These are phyloP conservation scores for Pulveroboletus ravenelii DNA, from an alignment of 768 basidiomycete species.

Conservation along the genomic window DNA sequence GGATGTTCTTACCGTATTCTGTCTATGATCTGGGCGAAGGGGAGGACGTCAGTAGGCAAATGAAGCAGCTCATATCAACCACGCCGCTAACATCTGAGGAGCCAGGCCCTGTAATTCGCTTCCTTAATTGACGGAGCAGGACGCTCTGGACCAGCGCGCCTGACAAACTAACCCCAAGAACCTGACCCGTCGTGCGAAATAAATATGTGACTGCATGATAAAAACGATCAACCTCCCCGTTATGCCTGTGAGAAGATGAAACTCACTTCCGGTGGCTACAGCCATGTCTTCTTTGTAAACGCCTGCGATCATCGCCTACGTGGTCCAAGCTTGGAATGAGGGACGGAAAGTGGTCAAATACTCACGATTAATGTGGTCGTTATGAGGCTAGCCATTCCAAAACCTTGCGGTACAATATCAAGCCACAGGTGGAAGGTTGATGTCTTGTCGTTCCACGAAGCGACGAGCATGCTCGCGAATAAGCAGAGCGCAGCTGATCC, in stretches of 20 bases:
- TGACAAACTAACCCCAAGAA: conserved; percentile 86
- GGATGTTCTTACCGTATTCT: conserved; percentile 49
- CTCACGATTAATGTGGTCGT: conserved; percentile 83
- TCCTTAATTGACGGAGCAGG: conserved; percentile 62
- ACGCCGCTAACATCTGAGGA: conserved; percentile 58
- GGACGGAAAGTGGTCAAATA: conserved; percentile 15
- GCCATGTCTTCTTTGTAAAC: conserved; percentile 80
- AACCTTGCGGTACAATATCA: conserved; percentile 75
- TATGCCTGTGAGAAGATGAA: conserved; percentile 8
- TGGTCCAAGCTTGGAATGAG: conserved; percentile 4
- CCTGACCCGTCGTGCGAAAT: conserved; percentile 92
- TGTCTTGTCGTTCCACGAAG: conserved; percentile 62
- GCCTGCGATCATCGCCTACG: conserved; percentile 80
- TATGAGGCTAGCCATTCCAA: conserved; percentile 80
- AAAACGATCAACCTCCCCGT: conserved; percentile 3
- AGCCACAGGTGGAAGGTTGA: conserved; percentile 64
- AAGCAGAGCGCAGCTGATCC: conserved; percentile 57
- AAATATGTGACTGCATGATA: conserved; percentile 76
- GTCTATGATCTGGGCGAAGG: conserved; percentile 58
- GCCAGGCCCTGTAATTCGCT: conserved; percentile 71
- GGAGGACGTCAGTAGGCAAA: conserved; percentile 15
- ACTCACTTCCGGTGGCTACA: conserved; percentile 85
- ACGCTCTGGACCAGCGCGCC: conserved; percentile 82
- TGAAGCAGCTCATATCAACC: conserved; percentile 23
- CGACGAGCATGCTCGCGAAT: conserved; percentile 55